These are phyloP conservation scores for Delitschia confertaspora DNA, from an alignment of 495 filamentous ascomycete genomes.

Conservation along the genomic window DNA sequence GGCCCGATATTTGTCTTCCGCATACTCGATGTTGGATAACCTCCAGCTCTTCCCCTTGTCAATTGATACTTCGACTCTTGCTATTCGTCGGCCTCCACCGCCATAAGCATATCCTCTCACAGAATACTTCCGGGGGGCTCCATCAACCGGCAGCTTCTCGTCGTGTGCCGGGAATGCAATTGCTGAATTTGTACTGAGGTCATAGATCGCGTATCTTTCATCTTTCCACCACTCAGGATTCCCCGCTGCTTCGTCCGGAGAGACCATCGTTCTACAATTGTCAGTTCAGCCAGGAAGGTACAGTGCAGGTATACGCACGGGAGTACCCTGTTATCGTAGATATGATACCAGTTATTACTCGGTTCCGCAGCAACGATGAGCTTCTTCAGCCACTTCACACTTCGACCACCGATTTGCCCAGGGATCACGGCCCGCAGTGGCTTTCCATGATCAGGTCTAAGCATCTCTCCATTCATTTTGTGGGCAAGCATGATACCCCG, in stretches of 20 bases:
- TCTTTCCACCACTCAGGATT: slow-evolving; percentile 79
- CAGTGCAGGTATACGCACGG: slow-evolving; percentile 40
- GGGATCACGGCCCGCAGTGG: slow-evolving; percentile 80
- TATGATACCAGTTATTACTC: slow-evolving; percentile 95
- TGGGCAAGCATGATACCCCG: slow-evolving; percentile 83
- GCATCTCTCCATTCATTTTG: slow-evolving; percentile 83
- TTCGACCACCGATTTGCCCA: slow-evolving; percentile 87
- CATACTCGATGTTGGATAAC: slow-evolving; percentile 72
- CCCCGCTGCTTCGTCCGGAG: slow-evolving; percentile 68
- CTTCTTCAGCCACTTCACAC: slow-evolving; percentile 90
- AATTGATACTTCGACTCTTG: slow-evolving; percentile 74
- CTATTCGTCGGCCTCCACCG: slow-evolving; percentile 79
- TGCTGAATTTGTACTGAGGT: slow-evolving; percentile 81
- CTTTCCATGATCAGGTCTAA: slow-evolving; percentile 81
- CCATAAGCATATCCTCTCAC: slow-evolving; percentile 81
- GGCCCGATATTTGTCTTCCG: slow-evolving; percentile 77
- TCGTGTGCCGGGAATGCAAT: slow-evolving; percentile 75
- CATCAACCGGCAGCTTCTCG: slow-evolving; percentile 52
- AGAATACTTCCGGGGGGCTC: slow-evolving; percentile 48
- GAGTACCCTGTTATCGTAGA: slow-evolving; percentile 86
- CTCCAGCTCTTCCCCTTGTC: slow-evolving; percentile 79
- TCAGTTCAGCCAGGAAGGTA: no score
- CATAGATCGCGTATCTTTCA: slow-evolving; percentile 91
- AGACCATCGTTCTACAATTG: slow-evolving; percentile 56
- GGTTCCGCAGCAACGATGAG: slow-evolving; percentile 70